These are phyloP conservation scores for Ustilago sp. DNA, from an alignment of 1,284 basidiomycete genomes.

Conservation along the genomic window DNA sequence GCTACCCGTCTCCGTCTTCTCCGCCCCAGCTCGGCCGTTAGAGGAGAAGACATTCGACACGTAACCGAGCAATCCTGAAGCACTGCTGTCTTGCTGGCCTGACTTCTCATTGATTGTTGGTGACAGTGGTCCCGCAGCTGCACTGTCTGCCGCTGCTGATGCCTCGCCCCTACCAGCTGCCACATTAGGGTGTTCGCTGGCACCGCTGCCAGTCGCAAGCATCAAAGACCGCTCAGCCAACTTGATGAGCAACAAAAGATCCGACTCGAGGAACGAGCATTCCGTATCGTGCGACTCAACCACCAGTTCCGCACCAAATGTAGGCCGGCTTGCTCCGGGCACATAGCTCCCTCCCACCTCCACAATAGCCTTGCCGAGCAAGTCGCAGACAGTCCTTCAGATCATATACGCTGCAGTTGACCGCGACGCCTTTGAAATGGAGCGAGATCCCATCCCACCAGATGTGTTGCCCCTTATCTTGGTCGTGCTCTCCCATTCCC, in stretches of 20 bases:
- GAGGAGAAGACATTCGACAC: slow-evolving; percentile 57
- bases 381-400: slow-evolving; percentile 76
- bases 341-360: slow-evolving; percentile 72
- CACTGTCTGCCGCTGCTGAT: slow-evolving; percentile 2
- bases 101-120: slow-evolving; percentile 17
- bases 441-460: too few relatives aligned
- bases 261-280: slow-evolving; percentile 49
- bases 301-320: slow-evolving; percentile 40
- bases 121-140: neutral
- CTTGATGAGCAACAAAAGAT: slow-evolving; percentile 56
- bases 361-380: slow-evolving; percentile 76
- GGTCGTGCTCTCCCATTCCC: too few relatives aligned
- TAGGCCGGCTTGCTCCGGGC: slow-evolving; percentile 55
- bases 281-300: slow-evolving; percentile 30
- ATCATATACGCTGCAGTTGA: too few relatives aligned
- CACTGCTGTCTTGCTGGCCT: slow-evolving; percentile 6
- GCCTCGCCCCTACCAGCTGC: neutral
- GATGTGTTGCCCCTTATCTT: too few relatives aligned
- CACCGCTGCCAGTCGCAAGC: slow-evolving; percentile 17
- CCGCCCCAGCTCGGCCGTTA: slow-evolving; percentile 13
- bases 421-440: too few relatives aligned
- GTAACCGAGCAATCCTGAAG: slow-evolving; percentile 50
- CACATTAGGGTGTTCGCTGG: neutral
- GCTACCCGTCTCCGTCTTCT: slow-evolving; percentile 8
- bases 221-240: slow-evolving; percentile 51